Evolutionary conservation across 2,329 filamentous ascomycete genomes (phyloP).

Genomic region (Thermoascus crustaceus): DNA sequence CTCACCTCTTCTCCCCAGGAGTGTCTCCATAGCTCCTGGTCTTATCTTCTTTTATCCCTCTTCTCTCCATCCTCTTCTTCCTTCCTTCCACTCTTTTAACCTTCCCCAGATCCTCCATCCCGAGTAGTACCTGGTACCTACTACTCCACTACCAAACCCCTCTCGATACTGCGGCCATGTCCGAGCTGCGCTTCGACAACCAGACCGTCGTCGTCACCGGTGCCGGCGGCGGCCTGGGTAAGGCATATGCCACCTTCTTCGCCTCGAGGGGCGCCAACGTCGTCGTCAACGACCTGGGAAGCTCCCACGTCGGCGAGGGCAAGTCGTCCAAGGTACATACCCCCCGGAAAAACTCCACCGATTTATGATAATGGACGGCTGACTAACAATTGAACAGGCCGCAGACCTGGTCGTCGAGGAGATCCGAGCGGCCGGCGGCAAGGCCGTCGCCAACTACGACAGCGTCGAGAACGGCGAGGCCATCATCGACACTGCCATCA

Average conservation of each 20-base stretch:
- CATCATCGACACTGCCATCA: conserved; percentile 65
- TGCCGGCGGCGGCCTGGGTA: conserved; percentile 73
- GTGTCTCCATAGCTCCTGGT: conserved; percentile 12
- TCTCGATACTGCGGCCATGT: conserved; percentile 53
- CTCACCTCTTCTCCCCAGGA: conserved; percentile 10
- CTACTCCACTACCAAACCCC: too few species aligned
- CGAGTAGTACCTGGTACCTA: too few species aligned
- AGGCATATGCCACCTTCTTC: conserved; percentile 81
- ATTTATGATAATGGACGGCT: not conserved
- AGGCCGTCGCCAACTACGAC: conserved; percentile 97
- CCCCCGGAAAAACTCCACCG: not conserved
- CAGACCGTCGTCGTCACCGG: conserved; percentile 86
- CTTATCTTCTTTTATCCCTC: conserved; percentile 6
- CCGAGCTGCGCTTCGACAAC: conserved; percentile 73
- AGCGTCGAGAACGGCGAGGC: conserved; percentile 72
- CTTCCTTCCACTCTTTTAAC: conserved; percentile 12
- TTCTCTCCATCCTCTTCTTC: conserved; percentile 11
- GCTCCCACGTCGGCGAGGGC: conserved; percentile 87
- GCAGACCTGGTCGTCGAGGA: conserved; percentile 43
- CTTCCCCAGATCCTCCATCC: conserved; percentile 2
- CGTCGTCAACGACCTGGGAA: conserved; percentile 93
- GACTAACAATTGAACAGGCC: conserved; percentile 40
- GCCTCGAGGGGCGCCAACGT: conserved; percentile 85
- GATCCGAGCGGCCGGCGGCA: conserved; percentile 72
- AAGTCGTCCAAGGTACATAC: conserved; percentile 69